These are phyloP conservation scores for Kazachstania kunashirensis DNA, from an alignment of 805 yeast genomes.

Conservation along the genomic window DNA sequence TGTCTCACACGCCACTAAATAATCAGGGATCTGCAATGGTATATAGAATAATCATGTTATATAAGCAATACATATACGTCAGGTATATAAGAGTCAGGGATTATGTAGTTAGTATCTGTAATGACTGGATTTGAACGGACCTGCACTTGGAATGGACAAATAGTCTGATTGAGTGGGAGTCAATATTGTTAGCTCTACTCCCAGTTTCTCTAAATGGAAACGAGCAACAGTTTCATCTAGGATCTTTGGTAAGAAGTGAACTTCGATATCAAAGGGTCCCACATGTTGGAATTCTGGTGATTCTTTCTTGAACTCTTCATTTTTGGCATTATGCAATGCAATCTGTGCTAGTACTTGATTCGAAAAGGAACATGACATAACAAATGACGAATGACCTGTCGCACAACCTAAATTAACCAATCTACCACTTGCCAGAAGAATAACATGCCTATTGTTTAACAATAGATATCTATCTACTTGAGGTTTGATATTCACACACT, in stretches of 20 bases:
- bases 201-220: conserved; percentile 89
- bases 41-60: no score
- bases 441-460: conserved; percentile 82
- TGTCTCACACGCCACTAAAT: no score
- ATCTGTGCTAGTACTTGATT: conserved; percentile 99
- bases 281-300: conserved; percentile 85
- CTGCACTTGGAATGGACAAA: conserved; percentile 81
- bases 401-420: conserved; percentile 99
- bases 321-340: conserved; percentile 84
- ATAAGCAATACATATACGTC: no score
- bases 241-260: conserved; percentile 93
- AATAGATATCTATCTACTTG: conserved; percentile 96
- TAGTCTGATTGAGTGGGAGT: conserved; percentile 79
- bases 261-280: conserved; percentile 84
- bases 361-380: conserved; percentile 98
- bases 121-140: conserved; percentile 97
- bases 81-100: no score
- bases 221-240: conserved; percentile 98
- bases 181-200: conserved; percentile 74
- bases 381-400: conserved; percentile 98
- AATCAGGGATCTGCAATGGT: no score
- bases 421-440: conserved; percentile 97
- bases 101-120: conserved; percentile 84
- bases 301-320: conserved; percentile 65
- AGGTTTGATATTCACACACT: conserved; percentile 94